Conservation (phyloP, 148 eudicot species). For the Rhododendron henanense region DNA sequence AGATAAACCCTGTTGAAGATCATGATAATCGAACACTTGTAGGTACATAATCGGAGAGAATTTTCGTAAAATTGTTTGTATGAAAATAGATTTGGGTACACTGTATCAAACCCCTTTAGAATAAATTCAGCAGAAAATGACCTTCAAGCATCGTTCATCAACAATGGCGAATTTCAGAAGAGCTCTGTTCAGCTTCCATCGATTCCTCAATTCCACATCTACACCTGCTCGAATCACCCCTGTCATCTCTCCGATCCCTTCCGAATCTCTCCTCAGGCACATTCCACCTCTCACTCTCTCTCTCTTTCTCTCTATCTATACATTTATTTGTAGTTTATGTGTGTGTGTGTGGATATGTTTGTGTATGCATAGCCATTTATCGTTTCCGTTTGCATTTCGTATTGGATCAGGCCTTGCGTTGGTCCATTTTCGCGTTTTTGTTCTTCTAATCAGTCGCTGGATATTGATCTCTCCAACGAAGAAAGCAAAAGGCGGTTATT, state of each 20-base stretch:
- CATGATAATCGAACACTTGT: no score
- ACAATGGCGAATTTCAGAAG: conserved; percentile 44
- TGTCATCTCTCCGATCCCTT: background rate
- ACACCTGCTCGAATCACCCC: background rate
- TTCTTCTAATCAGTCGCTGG: conserved; percentile 27
- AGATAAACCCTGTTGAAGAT: no score
- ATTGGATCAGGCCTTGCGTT: conserved; percentile 28
- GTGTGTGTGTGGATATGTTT: background rate
- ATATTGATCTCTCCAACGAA: conserved; percentile 61
- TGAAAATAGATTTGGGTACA: no score
- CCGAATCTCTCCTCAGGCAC: conserved; percentile 20
- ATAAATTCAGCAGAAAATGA: background rate
- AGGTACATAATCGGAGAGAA: no score
- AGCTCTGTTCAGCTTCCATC: conserved; percentile 28
- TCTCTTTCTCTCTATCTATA: background rate
- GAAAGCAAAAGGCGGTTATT: conserved; percentile 68
- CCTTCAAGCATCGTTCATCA: background rate
- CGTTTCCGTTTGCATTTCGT: background rate
- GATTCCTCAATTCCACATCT: conserved; percentile 22
- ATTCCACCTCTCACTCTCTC: background rate
- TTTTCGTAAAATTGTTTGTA: no score
- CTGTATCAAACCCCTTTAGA: no score
- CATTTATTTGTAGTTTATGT: background rate
- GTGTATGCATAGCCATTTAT: background rate
- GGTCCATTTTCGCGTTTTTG: conserved; percentile 32